Conservation (phyloP, 495 filamentous ascomycete genomes). For the Aspergillus coremiiformis region DNA sequence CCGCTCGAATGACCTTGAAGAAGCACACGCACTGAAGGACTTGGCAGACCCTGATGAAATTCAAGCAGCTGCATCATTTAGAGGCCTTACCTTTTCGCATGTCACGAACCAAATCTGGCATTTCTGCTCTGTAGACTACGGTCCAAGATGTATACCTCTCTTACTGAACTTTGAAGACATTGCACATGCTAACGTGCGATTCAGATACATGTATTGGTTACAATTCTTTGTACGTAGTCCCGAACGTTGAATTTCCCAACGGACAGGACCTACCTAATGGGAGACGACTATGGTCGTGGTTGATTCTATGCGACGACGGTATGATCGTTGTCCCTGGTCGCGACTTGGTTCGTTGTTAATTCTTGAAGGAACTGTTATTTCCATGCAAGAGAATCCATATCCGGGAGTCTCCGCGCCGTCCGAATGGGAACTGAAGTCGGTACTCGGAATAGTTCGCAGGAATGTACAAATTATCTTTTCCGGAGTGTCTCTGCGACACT, state of each 20-base stretch:
- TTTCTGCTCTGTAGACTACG: slow-evolving; percentile 55
- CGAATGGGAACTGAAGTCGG: slow-evolving; percentile 26
- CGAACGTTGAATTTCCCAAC: slow-evolving; percentile 24
- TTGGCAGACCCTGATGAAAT: slow-evolving; percentile 17
- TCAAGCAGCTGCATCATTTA: slow-evolving; percentile 21
- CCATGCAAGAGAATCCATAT: slow-evolving; percentile 66
- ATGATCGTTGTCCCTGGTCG: slow-evolving; percentile 11
- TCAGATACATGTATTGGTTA: slow-evolving; percentile 74
- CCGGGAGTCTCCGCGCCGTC: slow-evolving; percentile 27
- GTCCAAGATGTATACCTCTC: slow-evolving; percentile 41
- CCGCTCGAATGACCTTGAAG: slow-evolving; percentile 29
- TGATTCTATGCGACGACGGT: slow-evolving; percentile 76
- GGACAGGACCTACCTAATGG: slow-evolving; percentile 51
- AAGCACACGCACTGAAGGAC: slow-evolving; percentile 22
- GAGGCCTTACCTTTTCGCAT: slow-evolving; percentile 34
- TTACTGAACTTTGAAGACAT: background rate
- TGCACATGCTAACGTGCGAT: slow-evolving; percentile 2
- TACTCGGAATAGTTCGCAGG: slow-evolving; percentile 51
- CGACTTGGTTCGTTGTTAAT: slow-evolving; percentile 2
- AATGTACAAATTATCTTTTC: slow-evolving; percentile 66
- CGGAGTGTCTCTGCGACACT: slow-evolving; percentile 53
- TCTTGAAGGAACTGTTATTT: slow-evolving; percentile 57
- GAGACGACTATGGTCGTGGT: slow-evolving; percentile 66
- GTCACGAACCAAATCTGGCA: slow-evolving; percentile 59
- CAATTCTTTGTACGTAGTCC: slow-evolving; percentile 64